Conservation (phyloP, 768 basidiomycete genomes). For the Coprinopsis sp. region DNA sequence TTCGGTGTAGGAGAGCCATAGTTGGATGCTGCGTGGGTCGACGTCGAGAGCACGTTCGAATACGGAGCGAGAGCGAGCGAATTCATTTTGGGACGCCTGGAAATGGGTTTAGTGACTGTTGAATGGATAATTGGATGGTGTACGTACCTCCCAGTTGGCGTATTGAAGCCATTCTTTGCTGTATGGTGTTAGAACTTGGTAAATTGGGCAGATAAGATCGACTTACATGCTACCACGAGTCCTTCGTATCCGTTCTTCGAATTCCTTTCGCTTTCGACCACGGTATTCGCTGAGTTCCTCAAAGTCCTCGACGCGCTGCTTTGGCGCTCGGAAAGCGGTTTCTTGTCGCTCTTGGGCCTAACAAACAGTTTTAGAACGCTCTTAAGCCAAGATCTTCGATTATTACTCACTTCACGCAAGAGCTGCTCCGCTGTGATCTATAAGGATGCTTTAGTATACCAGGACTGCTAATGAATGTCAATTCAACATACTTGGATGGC, state of each 20-base stretch:
- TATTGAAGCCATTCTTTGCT: constrained; percentile 88
- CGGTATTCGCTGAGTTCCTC: constrained; percentile 87
- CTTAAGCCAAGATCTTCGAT: neutral
- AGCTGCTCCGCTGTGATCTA: constrained; percentile 99
- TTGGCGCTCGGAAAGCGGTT: constrained; percentile 84
- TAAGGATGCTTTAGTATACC: constrained; percentile 10
- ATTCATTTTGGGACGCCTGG: constrained; percentile 94
- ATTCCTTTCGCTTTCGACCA: constrained; percentile 88
- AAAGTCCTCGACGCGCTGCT: constrained; percentile 93
- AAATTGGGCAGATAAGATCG: neutral
- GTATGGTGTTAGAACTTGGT: constrained; percentile 6
- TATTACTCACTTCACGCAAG: constrained; percentile 70
- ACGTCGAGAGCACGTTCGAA: constrained; percentile 97
- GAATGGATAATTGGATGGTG: constrained; percentile 3
- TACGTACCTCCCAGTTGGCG: constrained; percentile 75
- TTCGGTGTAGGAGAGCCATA: constrained; percentile 94
- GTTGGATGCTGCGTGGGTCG: constrained; percentile 80
- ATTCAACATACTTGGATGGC: constrained; percentile 71
- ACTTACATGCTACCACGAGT: constrained; percentile 78
- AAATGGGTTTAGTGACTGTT: constrained; percentile 1
- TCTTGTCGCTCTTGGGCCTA: constrained; percentile 98
- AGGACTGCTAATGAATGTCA: constrained; percentile 1
- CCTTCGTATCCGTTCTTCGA: constrained; percentile 81
- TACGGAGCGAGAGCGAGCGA: constrained; percentile 88
- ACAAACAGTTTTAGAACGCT: neutral